A percentile compares a stretch with the other conserved stretches of the same genome.
Evolutionary conservation across 129 eudicot species (phyloP).

Genomic region (Deinandra increscens): DNA sequence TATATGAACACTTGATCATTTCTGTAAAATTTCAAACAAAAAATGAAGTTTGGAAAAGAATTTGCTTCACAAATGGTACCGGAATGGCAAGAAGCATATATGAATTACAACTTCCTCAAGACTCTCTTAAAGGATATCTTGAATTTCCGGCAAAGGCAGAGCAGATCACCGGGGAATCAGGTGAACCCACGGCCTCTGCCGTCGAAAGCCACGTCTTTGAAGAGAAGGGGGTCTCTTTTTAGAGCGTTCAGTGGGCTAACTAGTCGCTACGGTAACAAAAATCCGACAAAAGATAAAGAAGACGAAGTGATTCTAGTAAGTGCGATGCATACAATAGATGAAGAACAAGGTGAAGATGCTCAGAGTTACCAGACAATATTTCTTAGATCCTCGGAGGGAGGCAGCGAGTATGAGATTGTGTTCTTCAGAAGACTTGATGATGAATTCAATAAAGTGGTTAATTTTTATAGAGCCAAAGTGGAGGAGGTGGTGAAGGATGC

Average conservation of each 20-base stretch:
- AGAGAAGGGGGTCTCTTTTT: slow-evolving; percentile 15
- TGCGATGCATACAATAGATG: slow-evolving; percentile 25
- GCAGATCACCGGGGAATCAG: background rate
- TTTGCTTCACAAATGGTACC: slow-evolving; percentile 9
- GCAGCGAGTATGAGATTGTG: background rate
- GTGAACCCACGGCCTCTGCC: background rate
- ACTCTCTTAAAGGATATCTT: slow-evolving; percentile 9
- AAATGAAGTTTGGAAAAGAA: slow-evolving; percentile 19
- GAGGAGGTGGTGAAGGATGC: slow-evolving; percentile 38
- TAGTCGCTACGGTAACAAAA: slow-evolving; percentile 18
- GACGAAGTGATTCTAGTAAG: slow-evolving; percentile 31
- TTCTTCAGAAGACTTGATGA: slow-evolving; percentile 10
- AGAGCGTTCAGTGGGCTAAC: slow-evolving; percentile 51
- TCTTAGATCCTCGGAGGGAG: slow-evolving; percentile 34
- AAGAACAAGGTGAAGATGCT: slow-evolving; percentile 18
- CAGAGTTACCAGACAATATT: slow-evolving; percentile 40
- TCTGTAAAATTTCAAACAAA: background rate
- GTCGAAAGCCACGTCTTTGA: background rate
- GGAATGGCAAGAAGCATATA: slow-evolving; percentile 9
- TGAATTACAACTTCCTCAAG: slow-evolving; percentile 16
- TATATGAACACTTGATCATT: background rate
- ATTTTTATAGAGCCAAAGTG: slow-evolving; percentile 42
- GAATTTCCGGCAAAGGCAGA: background rate
- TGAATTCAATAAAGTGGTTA: slow-evolving; percentile 45
- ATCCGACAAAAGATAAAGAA: slow-evolving; percentile 22